These are phyloP conservation scores for Pisolithus orientalis DNA, from an alignment of 768 basidiomycete genomes.

Conservation along the genomic window DNA sequence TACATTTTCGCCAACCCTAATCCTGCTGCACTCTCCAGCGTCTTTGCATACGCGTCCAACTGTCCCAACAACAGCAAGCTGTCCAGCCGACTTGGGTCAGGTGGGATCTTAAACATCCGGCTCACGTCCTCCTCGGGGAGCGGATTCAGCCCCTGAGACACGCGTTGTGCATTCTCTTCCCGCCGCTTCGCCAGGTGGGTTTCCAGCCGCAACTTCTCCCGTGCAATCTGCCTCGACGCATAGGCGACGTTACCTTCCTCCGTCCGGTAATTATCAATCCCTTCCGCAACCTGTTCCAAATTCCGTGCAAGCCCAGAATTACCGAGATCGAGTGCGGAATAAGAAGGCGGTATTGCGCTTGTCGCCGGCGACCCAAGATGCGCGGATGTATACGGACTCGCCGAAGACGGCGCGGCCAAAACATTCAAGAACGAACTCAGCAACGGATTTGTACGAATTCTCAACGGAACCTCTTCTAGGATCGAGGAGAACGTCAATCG, in stretches of 20 bases:
- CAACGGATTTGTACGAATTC: conserved; percentile 76
- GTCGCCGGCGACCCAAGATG: conserved; percentile 33
- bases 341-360: conserved; percentile 52
- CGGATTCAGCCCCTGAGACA: conserved; percentile 78
- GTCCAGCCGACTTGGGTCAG: conserved; percentile 84
- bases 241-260: conserved; percentile 93
- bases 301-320: conserved; percentile 64
- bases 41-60: conserved; percentile 81
- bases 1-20: conserved; percentile 81
- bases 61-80: conserved; percentile 82
- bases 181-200: conserved; percentile 75
- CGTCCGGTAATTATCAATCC: conserved; percentile 78
- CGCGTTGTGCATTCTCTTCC: conserved; percentile 77
- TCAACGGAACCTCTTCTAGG: conserved; percentile 79
- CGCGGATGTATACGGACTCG: conserved; percentile 32
- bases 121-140: conserved; percentile 83
- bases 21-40: conserved; percentile 57
- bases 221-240: conserved; percentile 78
- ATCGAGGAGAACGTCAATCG: conserved; percentile 81
- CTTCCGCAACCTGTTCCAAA: conserved; percentile 80
- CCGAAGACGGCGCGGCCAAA: conserved; percentile 42
- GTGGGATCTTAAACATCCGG: conserved; percentile 81
- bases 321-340: conserved; percentile 65
- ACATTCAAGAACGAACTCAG: conserved; percentile 72
- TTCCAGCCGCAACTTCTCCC: conserved; percentile 79